A percentile compares a stretch with the other conserved stretches of the same genome.
phyloP scores from a whole-genome alignment of 345 rosid genomes.

The Rubroshorea leprosula region DNA sequence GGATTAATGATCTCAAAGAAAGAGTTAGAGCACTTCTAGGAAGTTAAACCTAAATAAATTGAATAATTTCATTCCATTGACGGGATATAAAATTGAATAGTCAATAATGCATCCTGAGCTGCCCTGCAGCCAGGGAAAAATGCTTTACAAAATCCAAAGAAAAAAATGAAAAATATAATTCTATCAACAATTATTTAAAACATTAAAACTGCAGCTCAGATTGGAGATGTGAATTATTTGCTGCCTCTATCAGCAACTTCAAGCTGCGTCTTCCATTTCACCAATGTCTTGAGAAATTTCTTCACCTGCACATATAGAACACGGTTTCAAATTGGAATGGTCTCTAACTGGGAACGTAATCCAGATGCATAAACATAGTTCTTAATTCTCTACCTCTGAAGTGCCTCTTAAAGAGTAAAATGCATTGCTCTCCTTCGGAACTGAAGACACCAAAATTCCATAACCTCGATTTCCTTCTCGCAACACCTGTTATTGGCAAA shows the following conservation, averaged over 20 bases:
- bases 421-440: conserved; percentile 75
- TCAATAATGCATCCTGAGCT: neutral
- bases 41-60: too few relatives aligned
- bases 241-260: conserved; percentile 9
- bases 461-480: conserved; percentile 53
- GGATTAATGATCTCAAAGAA: too few relatives aligned
- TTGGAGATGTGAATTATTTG: neutral
- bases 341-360: neutral
- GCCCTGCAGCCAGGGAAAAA: neutral
- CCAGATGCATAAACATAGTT: neutral
- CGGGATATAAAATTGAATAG: too few relatives aligned
- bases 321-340: neutral
- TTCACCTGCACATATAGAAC: conserved; percentile 45
- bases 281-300: conserved; percentile 70
- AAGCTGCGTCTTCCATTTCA: conserved; percentile 45
- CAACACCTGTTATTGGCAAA: conserved; percentile 37
- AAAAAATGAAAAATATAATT: neutral
- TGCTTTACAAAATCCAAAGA: neutral
- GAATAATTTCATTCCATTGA: too few relatives aligned
- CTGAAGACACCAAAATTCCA: conserved; percentile 80
- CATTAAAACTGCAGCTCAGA: neutral
- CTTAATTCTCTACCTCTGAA: conserved; percentile 45
- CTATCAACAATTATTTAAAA: neutral
- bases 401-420: conserved; percentile 75
- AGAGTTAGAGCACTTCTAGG: too few relatives aligned